Percentiles rank a stretch among this genome's conserved stretches.
Conservation (phyloP, 2,329 filamentous ascomycete genomes). For the Penicillium italicum region DNA sequence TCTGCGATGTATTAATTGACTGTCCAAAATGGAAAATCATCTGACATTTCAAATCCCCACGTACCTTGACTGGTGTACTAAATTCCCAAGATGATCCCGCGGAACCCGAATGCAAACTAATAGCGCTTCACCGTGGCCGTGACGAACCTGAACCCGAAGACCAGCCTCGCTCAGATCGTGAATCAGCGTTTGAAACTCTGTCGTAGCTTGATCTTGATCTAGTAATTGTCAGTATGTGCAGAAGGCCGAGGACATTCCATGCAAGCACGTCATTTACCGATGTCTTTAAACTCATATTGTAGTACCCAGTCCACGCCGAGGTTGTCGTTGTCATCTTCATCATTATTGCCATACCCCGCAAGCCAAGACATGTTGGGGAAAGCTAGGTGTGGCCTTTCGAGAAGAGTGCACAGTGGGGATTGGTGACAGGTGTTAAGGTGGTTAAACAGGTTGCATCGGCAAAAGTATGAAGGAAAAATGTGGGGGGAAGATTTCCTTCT, state of each 20-base stretch:
- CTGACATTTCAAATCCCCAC: background rate
- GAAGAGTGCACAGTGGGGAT: background rate
- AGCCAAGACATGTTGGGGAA: conserved; percentile 29
- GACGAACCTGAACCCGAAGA: conserved; percentile 82
- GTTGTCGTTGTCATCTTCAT: conserved; percentile 54
- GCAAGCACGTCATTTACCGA: conserved; percentile 50
- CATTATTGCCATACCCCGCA: conserved; percentile 17
- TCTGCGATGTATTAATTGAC: conserved; percentile 43
- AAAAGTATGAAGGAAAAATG: background rate
- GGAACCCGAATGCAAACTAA: conserved; percentile 80
- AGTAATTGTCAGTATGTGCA: conserved; percentile 14
- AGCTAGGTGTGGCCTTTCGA: background rate
- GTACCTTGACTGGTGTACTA: conserved; percentile 76
- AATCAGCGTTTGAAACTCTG: conserved; percentile 74
- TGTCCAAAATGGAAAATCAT: background rate
- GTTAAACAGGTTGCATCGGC: background rate
- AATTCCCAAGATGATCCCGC: conserved; percentile 70
- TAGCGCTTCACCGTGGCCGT: conserved; percentile 69
- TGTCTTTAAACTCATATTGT: conserved; percentile 67
- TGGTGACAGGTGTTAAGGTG: background rate
- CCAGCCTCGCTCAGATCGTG: conserved; percentile 71
- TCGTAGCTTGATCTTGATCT: conserved; percentile 68
- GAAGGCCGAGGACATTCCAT: background rate
- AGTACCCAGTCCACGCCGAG: conserved; percentile 85
- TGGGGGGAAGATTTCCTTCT: background rate